phyloP scores from a whole-genome alignment of 1,139 yeast species.

The Yamadazyma aaseri region DNA sequence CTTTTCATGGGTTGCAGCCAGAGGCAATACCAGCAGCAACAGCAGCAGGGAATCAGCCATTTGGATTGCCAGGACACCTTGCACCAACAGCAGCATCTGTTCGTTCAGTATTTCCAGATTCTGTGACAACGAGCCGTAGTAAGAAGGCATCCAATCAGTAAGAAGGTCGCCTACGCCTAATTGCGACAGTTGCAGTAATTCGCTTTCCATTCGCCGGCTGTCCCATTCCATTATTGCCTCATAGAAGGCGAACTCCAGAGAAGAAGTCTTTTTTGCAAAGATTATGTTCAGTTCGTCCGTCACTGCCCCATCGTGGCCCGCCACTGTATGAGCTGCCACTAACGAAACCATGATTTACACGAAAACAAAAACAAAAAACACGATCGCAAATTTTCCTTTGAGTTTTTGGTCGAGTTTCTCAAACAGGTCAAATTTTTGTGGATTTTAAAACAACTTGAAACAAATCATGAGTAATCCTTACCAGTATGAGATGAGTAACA shows the following conservation, averaged over 20 bases:
- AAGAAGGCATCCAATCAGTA: conserved; percentile 53
- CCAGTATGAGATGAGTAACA: conserved; percentile 36
- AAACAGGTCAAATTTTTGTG: background rate
- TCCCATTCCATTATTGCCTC: conserved; percentile 21
- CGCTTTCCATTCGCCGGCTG: conserved; percentile 17
- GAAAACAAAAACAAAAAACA: background rate
- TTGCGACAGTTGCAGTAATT: conserved; percentile 10
- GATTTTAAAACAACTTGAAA: background rate
- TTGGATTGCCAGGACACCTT: background rate
- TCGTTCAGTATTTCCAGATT: conserved; percentile 21
- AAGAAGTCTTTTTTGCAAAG: conserved; percentile 66
- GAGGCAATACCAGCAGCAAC: too few relatives aligned
- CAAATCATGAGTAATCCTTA: conserved; percentile 28
- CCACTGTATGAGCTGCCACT: conserved; percentile 52
- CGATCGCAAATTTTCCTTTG: background rate
- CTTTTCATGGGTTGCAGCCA: conserved; percentile 17
- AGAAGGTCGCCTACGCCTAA: conserved; percentile 36
- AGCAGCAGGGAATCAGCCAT: background rate
- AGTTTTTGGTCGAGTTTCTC: background rate
- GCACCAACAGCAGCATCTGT: conserved; percentile 1
- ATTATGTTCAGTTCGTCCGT: conserved; percentile 51
- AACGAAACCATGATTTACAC: background rate
- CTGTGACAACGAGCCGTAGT: conserved; percentile 35
- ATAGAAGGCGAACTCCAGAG: conserved; percentile 75
- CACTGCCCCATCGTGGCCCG: conserved; percentile 86